Evolutionary conservation across 257 asterid species (phyloP).

Genomic region (Misopates orontium): DNA sequence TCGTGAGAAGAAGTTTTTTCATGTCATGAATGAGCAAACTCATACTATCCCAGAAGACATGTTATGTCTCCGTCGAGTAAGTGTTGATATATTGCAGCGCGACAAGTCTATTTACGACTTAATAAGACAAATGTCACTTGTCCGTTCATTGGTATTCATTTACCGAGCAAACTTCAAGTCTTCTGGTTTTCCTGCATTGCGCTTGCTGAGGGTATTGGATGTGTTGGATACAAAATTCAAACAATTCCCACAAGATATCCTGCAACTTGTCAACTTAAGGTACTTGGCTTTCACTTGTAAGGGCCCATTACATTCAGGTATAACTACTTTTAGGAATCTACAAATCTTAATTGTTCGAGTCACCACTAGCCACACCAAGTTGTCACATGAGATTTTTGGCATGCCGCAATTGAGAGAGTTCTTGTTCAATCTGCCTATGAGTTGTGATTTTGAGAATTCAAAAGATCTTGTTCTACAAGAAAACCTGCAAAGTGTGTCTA

Average conservation of each 20-base stretch:
- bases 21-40: background rate
- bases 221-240: slow-evolving; percentile 6
- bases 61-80: background rate
- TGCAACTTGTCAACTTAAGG: slow-evolving; percentile 8
- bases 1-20: background rate
- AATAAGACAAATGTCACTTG: background rate
- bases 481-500: background rate
- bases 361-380: too few relatives aligned
- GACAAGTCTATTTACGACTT: background rate
- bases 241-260: background rate
- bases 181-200: too few relatives aligned
- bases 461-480: background rate
- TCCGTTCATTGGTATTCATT: background rate
- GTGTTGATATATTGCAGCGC: background rate
- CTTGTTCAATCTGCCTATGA: background rate
- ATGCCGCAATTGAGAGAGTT: slow-evolving; percentile 11
- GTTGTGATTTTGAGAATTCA: background rate
- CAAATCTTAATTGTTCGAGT: background rate
- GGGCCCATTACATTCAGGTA: background rate
- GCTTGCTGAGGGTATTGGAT: slow-evolving; percentile 7
- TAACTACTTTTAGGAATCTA: background rate
- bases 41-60: background rate
- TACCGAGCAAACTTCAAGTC: too few relatives aligned
- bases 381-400: background rate
- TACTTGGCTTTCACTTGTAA: background rate